Base-by-base conservation (phyloP, 140 eudicot species). In the Stevia rebaudiana region DNA sequence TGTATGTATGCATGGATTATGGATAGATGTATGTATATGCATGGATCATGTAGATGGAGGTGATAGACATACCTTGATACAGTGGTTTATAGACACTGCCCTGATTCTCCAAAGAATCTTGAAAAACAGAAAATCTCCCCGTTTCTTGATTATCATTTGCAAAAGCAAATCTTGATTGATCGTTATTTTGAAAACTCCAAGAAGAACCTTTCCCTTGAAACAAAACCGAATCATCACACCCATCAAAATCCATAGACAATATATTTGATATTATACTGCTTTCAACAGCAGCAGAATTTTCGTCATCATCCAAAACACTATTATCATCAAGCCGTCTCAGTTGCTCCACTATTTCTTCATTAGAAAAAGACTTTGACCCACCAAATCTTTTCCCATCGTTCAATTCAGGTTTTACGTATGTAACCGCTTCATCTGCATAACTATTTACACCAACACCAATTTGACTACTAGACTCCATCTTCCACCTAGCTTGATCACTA, bases 341-440 rank as follows among this genome's bases (percentile, higher is more conserved):
- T 28, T 81, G 91, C 74, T 89, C 95, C 10, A 89, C 95, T 53
- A 89, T 89, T 72, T 89, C 95, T 79, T 89, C 95, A 77, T 85
- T 89, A 64, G 97, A 76, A 74, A 89, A 89, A 6, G 90, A 85
- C 42, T 75, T 84, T 11, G 94, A 82, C 65, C 75, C 72, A 65
- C 94, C 82, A 71, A 85, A 89, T 55, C 75, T 88, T 72, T 57
- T 74, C 70, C 79, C 96, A 76, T 80, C 76, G 50, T 25, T 54
- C 55, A 78, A 75, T 48, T 85, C 88, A 3, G 84, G 67, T 72
- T 74, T 77, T 71, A 43, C 69, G 72, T 37, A 54, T 42, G 83
- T 71, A 56, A 82, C 61, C 43, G 35, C 75, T 57, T 63, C 83
- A 47, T 77, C 82, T 42, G 56, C 75, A 35, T 61, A 46, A 67